These are phyloP conservation scores for Medicago arabica DNA, from an alignment of 306 rosid genomes.

Conservation along the genomic window DNA sequence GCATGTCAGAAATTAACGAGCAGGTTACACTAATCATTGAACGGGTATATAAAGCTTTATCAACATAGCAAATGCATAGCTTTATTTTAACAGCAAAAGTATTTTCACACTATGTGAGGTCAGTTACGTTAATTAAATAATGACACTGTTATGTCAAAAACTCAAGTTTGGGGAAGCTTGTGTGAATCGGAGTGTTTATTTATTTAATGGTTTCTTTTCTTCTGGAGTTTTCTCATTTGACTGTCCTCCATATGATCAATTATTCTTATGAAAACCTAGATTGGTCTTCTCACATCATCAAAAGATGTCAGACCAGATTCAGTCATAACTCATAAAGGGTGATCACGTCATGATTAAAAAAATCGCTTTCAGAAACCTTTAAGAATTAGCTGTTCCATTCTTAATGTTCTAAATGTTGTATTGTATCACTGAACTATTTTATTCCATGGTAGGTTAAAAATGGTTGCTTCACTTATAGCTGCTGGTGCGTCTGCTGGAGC, in stretches of 20 bases:
- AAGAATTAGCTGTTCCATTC: constrained; percentile 30
- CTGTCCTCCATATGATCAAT: constrained; percentile 20
- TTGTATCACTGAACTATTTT: constrained; percentile 37
- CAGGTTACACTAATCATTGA: constrained; percentile 22
- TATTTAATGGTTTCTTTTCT: background rate
- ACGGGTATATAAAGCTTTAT: constrained; percentile 12
- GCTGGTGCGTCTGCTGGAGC: constrained; percentile 97
- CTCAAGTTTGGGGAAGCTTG: constrained; percentile 4
- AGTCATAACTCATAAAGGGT: background rate
- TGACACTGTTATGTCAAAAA: background rate
- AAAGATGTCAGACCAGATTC: constrained; percentile 12
- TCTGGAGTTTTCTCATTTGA: background rate
- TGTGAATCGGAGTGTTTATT: background rate
- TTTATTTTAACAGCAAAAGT: constrained; percentile 6
- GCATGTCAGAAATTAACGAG: constrained; percentile 1
- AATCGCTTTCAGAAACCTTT: constrained; percentile 27
- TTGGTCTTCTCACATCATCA: constrained; percentile 28
- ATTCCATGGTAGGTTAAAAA: constrained; percentile 72
- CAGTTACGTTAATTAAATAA: constrained; percentile 12
- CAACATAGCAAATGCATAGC: constrained; percentile 30
- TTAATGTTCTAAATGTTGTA: constrained; percentile 18
- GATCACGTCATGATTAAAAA: constrained; percentile 33
- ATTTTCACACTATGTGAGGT: constrained; percentile 1
- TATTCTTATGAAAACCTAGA: background rate
- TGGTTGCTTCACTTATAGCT: constrained; percentile 84